Conservation (phyloP, 306 rosid species). For the Fragaria ananassa region DNA sequence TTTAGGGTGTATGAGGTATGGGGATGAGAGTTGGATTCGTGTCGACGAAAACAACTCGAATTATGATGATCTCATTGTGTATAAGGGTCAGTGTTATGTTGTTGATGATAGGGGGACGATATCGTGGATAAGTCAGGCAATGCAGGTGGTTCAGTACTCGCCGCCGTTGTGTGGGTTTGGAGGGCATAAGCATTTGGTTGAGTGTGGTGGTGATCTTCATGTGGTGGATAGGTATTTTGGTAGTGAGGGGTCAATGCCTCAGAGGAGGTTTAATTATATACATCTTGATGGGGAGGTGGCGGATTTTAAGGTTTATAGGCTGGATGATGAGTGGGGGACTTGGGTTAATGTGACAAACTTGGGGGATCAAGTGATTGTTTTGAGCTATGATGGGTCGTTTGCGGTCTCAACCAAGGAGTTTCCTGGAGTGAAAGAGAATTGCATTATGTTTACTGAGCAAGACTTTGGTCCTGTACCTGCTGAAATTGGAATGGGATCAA, state of each 20-base stretch:
- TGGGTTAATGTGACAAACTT: conserved; percentile 27
- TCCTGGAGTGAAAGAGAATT: conserved; percentile 23
- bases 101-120: conserved; percentile 64
- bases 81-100: conserved; percentile 53
- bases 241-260: not conserved
- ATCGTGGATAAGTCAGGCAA: conserved; percentile 51
- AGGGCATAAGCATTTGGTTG: conserved; percentile 55
- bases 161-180: conserved; percentile 64
- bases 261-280: not conserved
- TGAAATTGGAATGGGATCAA: not conserved
- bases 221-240: conserved; percentile 47
- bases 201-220: conserved; percentile 49
- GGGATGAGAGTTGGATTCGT: conserved; percentile 37
- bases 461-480: not conserved
- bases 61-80: conserved; percentile 62
- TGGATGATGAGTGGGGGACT: conserved; percentile 33
- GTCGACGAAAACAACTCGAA: conserved; percentile 36
- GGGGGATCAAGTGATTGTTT: conserved; percentile 26
- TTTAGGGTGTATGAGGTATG: conserved; percentile 42
- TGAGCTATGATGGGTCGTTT: conserved; percentile 27
- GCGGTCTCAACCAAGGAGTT: conserved; percentile 12
- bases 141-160: conserved; percentile 50
- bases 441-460: conserved; percentile 28
- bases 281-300: conserved; percentile 9
- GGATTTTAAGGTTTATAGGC: conserved; percentile 36